Evolutionary conservation across 306 rosid species (phyloP), one percentile per base, ranked within the genome.

Genomic region (Coriaria nepalensis): DNA sequence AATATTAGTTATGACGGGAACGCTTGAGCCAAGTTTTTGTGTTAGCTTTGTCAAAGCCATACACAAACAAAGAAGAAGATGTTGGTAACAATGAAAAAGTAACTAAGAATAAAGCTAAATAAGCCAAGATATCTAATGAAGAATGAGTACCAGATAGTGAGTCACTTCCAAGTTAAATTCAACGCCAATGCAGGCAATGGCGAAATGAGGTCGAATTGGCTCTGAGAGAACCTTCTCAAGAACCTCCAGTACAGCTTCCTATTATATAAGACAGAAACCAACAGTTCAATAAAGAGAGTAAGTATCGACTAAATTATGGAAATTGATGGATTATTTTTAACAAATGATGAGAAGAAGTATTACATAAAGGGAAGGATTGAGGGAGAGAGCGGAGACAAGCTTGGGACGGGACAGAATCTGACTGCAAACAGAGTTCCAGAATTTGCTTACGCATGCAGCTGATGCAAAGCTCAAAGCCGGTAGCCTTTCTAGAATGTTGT

Each of bases 121-220:
- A 20, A 20, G 29, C 29, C 29, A 3, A 20, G 29, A 20, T 20
- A 20, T 20, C 29, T 3, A 20, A 3, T 3, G 12, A 11, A 49
- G 8, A 58, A 33, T 38, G n/a, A 78, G 32, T 78, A 81, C 93
- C 47, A 71, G 87, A 12, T 14, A 36, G 45, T 69, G 43, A 57
- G 71, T 63, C 15, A 38, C 65, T 44, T 13, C 12, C 32, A 68
- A 14, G 0, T 40, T 47, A 44, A 69, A 81, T 37, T 81, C 87
- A 49, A 58, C 35, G 10, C 93, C 93, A 43, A 78, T 38, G 33
- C 43, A 35, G 6, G 36, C 56, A 37, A 52, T 38, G 35, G 78
- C 78, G 44, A 85, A 85, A 59, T 71, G 56, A 0, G 93, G 93
- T 10, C 93, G 77, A 42, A 81, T 86, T 9, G 95, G 87, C 70